phyloP scores from a whole-genome alignment of 2,329 filamentous ascomycete species.

The Trichoderma atroviride region DNA sequence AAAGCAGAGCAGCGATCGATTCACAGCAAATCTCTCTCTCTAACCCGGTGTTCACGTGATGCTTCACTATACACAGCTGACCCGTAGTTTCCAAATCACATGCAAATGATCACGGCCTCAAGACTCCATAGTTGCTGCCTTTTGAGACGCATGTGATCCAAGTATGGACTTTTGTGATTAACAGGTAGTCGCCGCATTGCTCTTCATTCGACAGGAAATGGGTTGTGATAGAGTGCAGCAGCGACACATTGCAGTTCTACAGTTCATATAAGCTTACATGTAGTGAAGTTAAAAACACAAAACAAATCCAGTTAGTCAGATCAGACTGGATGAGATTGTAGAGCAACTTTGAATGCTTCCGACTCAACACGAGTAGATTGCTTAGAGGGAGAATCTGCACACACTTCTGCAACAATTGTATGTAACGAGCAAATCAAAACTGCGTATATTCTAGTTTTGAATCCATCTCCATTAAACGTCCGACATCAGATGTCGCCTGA shows the following conservation, averaged over 20 bases:
- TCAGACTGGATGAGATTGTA: not conserved
- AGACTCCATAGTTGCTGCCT: not conserved
- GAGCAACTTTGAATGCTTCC: too few species aligned
- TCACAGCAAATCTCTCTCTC: not conserved
- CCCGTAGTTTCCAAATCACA: conserved; percentile 8
- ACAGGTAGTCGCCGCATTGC: not conserved
- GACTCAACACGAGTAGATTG: too few species aligned
- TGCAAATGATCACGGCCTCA: conserved; percentile 1
- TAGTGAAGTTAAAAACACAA: not conserved
- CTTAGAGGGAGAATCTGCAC: too few species aligned
- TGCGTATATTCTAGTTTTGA: not conserved
- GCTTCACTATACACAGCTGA: not conserved
- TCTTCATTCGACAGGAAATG: not conserved
- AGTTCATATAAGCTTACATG: not conserved
- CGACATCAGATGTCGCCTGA: not conserved
- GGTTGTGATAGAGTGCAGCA: not conserved
- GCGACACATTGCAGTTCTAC: not conserved
- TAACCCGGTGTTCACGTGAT: not conserved
- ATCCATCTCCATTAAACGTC: not conserved
- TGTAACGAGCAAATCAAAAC: not conserved
- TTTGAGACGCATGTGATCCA: not conserved
- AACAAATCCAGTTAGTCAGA: not conserved
- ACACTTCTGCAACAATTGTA: too few species aligned
- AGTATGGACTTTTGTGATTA: not conserved
- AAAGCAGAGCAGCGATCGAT: not conserved